phyloP scores from a whole-genome alignment of 2,329 filamentous ascomycete species.

The Microascus cirrosus region DNA sequence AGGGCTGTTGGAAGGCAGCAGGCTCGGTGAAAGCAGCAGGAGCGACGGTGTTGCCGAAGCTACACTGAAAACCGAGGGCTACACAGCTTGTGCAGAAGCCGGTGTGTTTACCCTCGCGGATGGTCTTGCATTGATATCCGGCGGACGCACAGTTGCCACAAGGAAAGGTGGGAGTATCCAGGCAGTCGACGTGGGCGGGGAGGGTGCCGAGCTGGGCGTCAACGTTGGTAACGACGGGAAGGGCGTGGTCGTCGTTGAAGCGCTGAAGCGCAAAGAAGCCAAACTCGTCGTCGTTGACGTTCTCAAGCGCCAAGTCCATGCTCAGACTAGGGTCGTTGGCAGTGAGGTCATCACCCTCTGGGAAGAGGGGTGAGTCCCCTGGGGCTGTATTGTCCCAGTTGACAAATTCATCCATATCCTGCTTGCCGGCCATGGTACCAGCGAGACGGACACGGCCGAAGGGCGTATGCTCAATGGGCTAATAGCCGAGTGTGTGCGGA shows the following conservation, averaged over 20 bases:
- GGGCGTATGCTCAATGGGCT: background rate
- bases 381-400: slow-evolving; percentile 43
- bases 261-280: slow-evolving; percentile 49
- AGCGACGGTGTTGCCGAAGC: slow-evolving; percentile 32
- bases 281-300: slow-evolving; percentile 47
- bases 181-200: slow-evolving; percentile 10
- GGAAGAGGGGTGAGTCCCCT: slow-evolving; percentile 7
- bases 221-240: slow-evolving; percentile 6
- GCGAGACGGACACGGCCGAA: slow-evolving; percentile 8
- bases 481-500: background rate
- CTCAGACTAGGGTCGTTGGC: slow-evolving; percentile 19
- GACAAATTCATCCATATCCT: slow-evolving; percentile 47
- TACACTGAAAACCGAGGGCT: slow-evolving; percentile 46
- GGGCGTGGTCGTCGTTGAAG: slow-evolving; percentile 31
- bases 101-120: slow-evolving; percentile 46
- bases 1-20: background rate
- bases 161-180: slow-evolving; percentile 33
- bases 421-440: slow-evolving; percentile 3
- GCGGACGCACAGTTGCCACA: slow-evolving; percentile 40
- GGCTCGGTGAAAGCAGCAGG: background rate
- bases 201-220: slow-evolving; percentile 6
- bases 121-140: slow-evolving; percentile 48
- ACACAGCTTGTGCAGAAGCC: slow-evolving; percentile 54
- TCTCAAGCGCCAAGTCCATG: slow-evolving; percentile 43
- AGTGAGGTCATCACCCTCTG: background rate